Evolutionary conservation across 768 basidiomycete genomes (phyloP).

Genomic region (Suillus discolor): DNA sequence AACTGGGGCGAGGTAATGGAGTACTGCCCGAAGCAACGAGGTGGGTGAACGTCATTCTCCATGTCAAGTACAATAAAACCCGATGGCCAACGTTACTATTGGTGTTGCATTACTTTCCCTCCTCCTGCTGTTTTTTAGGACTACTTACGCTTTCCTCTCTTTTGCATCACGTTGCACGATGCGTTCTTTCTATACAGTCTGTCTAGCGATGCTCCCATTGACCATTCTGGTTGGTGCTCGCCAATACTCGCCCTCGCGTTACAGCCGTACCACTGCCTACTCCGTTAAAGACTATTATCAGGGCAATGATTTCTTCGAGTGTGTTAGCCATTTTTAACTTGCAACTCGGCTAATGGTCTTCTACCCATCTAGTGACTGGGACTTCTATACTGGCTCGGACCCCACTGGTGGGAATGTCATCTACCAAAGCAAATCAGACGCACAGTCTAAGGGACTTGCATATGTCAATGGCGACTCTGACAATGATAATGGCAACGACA

Average conservation of each 20-base stretch:
- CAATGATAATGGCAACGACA: conserved; percentile 23
- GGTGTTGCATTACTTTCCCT: not conserved
- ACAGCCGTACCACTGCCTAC: conserved; percentile 33
- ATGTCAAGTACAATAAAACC: not conserved
- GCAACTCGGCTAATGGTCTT: not conserved
- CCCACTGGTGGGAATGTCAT: conserved; percentile 74
- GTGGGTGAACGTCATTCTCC: not conserved
- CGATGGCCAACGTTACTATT: not conserved
- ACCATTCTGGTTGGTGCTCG: conserved; percentile 39
- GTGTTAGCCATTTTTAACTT: conserved; percentile 18
- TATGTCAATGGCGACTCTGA: conserved; percentile 53
- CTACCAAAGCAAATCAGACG: conserved; percentile 52
- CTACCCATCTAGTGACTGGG: conserved; percentile 52
- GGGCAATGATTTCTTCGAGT: conserved; percentile 66
- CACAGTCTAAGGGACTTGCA: conserved; percentile 55
- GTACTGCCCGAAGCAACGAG: not conserved
- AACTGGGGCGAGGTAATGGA: not conserved
- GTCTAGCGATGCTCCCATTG: conserved; percentile 34
- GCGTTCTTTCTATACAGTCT: conserved; percentile 32
- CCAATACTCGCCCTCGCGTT: conserved; percentile 23
- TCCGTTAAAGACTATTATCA: conserved; percentile 41
- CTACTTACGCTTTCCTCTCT: not conserved
- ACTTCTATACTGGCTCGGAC: conserved; percentile 63
- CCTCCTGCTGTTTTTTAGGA: not conserved
- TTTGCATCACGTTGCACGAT: conserved; percentile 20